Evolutionary conservation across 495 filamentous ascomycete genomes (phyloP).

Genomic region (Neurospora sp.): DNA sequence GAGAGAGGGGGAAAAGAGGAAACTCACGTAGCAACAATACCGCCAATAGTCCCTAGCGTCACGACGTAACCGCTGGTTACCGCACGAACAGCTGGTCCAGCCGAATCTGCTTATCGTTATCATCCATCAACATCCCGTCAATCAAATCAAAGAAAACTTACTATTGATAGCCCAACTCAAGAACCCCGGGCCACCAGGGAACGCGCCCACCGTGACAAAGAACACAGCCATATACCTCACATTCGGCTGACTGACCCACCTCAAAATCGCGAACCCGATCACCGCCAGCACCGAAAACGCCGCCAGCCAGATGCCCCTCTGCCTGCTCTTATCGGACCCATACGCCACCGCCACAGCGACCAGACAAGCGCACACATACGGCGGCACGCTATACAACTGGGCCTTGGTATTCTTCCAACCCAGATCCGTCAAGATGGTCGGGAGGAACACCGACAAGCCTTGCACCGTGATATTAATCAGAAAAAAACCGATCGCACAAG

Average conservation of each 20-base stretch:
- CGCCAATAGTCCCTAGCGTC: slow-evolving; percentile 44
- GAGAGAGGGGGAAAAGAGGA: not conserved
- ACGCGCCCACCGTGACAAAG: slow-evolving; percentile 41
- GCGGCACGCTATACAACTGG: slow-evolving; percentile 42
- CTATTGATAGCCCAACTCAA: slow-evolving; percentile 48
- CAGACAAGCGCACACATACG: slow-evolving; percentile 41
- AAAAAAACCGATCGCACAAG: slow-evolving; percentile 37
- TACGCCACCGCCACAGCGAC: slow-evolving; percentile 49
- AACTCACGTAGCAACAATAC: slow-evolving; percentile 42
- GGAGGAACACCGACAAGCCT: slow-evolving; percentile 40
- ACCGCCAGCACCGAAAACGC: slow-evolving; percentile 34
- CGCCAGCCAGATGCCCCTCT: slow-evolving; percentile 51
- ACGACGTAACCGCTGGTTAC: slow-evolving; percentile 45
- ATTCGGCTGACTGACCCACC: slow-evolving; percentile 16
- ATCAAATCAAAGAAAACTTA: slow-evolving; percentile 6
- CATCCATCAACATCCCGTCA: not conserved
- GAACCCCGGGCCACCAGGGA: slow-evolving; percentile 43
- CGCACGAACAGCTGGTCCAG: slow-evolving; percentile 45
- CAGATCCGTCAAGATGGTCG: slow-evolving; percentile 37
- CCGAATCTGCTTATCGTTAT: slow-evolving; percentile 25
- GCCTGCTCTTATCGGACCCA: slow-evolving; percentile 44
- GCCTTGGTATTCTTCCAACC: slow-evolving; percentile 35
- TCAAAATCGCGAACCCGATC: slow-evolving; percentile 28
- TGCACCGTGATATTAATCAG: slow-evolving; percentile 44
- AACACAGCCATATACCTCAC: slow-evolving; percentile 35